Evolutionary conservation across 495 filamentous ascomycete species (phyloP), one percentile per base, ranked within the genome.

Genomic region (Penicillium cataractarum): DNA sequence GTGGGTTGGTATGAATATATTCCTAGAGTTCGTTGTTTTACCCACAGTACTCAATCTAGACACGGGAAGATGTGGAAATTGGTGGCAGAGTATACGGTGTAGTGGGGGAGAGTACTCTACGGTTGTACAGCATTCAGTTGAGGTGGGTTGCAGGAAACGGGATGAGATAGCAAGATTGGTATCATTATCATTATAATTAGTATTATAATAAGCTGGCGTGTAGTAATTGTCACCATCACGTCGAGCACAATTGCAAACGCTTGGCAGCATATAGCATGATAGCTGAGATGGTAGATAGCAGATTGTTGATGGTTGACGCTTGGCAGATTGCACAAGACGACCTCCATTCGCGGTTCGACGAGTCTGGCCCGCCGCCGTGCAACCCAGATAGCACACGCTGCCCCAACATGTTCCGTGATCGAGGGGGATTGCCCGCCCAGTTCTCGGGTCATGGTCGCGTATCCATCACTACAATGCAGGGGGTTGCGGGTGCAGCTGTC

Each of bases 101-200:
- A 10, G 19, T 12, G 7, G 40, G 40, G 6, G 40, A 44, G 40
- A 44, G 5, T 44, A 5, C n/a, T 1, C 2, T 22, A 22, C 3
- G 40, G 21, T 50, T 29, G 2, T 54, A 54, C 51, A 15, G 51
- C 24, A 19, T 52, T 32, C 32, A 37, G 27, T 19, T 0, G 8
- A 17, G 6, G n/a, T 29, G 15, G 17, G 33, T 39, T 37, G 31
- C 32, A 39, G 17, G 27, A n/a, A n/a, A 7, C 22, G 3, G 19
- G 55, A 39, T 37, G 21, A 15, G 24, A 52, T 5, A 35, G 31
- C n/a, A 21, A 21, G 13, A 21, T 26, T 31, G 31, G 19, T 21
- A 22, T 12, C 4, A 32, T 35, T 54, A 29, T 13, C 29, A 54
- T 52, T 60, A 60, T 52, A 19, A 60, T 60, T 52, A 60, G 44